Conservation (phyloP, 2,329 filamentous ascomycete species). For the Volutella citrinella region DNA sequence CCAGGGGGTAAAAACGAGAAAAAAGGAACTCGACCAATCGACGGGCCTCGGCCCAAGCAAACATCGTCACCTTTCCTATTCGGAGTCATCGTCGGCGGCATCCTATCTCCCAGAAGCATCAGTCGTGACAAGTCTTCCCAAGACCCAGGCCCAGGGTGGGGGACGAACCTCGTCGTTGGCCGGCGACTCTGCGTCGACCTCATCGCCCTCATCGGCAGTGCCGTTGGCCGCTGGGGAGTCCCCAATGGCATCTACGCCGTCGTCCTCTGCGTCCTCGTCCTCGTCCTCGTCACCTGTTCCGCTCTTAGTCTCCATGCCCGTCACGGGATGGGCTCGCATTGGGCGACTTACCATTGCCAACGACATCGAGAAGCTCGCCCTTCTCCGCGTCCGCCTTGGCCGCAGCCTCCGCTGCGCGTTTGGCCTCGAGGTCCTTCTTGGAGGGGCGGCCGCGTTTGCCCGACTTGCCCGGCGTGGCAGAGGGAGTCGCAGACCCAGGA, state of each 20-base stretch:
- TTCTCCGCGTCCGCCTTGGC: constrained; percentile 6
- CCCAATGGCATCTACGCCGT: no score
- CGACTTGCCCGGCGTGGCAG: constrained; percentile 18
- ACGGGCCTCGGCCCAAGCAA: no score
- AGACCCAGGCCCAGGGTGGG: constrained; percentile 17
- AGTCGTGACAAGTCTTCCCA: constrained; percentile 27
- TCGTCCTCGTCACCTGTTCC: constrained; percentile 17
- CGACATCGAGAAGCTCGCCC: constrained; percentile 14
- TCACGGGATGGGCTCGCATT: neutral
- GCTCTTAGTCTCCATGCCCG: constrained; percentile 3
- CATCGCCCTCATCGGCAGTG: constrained; percentile 4
- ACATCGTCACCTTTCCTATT: no score
- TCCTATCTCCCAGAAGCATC: constrained; percentile 16
- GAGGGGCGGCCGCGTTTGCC: constrained; percentile 29
- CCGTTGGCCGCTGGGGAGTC: no score
- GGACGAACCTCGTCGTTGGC: constrained; percentile 27
- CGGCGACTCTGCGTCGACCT: constrained; percentile 9
- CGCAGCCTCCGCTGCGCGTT: constrained; percentile 4
- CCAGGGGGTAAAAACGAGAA: no score
- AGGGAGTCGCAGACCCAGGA: constrained; percentile 13
- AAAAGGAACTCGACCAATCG: no score
- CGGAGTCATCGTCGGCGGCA: constrained; percentile 16
- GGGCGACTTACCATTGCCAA: constrained; percentile 9
- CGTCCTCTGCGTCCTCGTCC: constrained; percentile 13
- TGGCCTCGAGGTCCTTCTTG: constrained; percentile 24